These are phyloP conservation scores for Neofusicoccum cordaticola DNA, from an alignment of 2,329 filamentous ascomycete species.

Conservation along the genomic window DNA sequence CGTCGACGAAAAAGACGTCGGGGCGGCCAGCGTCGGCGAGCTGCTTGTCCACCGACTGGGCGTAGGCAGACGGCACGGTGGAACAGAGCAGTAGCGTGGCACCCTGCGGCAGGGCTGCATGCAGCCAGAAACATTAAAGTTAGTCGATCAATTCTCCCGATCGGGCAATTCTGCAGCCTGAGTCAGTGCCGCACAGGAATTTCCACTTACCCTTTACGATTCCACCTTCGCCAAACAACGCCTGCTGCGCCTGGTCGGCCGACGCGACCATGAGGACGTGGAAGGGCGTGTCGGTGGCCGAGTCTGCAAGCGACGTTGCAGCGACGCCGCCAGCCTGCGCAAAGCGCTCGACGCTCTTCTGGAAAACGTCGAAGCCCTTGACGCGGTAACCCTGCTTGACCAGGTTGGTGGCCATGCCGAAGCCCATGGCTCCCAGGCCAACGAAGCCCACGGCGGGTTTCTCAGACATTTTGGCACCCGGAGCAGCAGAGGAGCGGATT, in stretches of 20 bases:
- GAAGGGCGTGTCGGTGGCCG: constrained; percentile 58
- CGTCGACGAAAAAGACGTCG: constrained; percentile 68
- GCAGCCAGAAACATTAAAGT: background rate
- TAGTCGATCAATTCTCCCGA: constrained; percentile 26
- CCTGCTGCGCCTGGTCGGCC: constrained; percentile 63
- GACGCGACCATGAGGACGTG: constrained; percentile 76
- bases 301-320: constrained; percentile 59
- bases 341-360: constrained; percentile 65
- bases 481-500: background rate
- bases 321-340: constrained; percentile 58
- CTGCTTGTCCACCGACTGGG: constrained; percentile 58
- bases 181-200: constrained; percentile 7
- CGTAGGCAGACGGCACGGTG: constrained; percentile 67
- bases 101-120: constrained; percentile 50
- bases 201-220: constrained; percentile 44
- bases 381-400: constrained; percentile 65
- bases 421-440: constrained; percentile 78
- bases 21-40: constrained; percentile 54
- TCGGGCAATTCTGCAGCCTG: background rate
- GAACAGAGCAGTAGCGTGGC: constrained; percentile 66
- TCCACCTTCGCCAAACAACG: constrained; percentile 59
- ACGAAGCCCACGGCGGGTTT: constrained; percentile 62
- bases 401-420: constrained; percentile 75
- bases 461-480: constrained; percentile 4
- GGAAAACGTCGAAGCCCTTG: constrained; percentile 69